phyloP scores from a whole-genome alignment of 345 rosid genomes.

The Salix arbutifolia region DNA sequence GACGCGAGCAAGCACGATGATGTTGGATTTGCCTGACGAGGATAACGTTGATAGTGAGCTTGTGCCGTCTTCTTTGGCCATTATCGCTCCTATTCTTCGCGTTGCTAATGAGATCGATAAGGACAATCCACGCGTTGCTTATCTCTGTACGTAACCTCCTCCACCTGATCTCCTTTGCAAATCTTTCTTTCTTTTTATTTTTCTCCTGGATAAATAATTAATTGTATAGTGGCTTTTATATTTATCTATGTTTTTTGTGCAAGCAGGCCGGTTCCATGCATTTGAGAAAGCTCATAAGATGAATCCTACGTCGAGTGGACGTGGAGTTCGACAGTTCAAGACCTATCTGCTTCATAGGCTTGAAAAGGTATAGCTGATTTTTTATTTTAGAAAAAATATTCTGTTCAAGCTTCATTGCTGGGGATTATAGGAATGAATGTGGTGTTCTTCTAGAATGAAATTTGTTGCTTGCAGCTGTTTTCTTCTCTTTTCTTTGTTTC shows the following conservation, averaged over 20 bases:
- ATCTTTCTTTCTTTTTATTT: background rate
- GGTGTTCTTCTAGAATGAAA: background rate
- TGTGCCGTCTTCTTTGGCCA: slow-evolving; percentile 77
- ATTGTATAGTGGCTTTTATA: background rate
- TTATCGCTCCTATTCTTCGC: slow-evolving; percentile 71
- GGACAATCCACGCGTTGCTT: slow-evolving; percentile 75
- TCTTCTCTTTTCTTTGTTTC: background rate
- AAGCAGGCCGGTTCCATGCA: slow-evolving; percentile 86
- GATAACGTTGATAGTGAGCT: slow-evolving; percentile 77
- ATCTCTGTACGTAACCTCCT: slow-evolving; percentile 58
- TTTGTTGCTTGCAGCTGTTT: background rate
- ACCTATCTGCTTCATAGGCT: slow-evolving; percentile 75
- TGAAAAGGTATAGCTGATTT: slow-evolving; percentile 53
- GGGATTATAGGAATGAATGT: background rate
- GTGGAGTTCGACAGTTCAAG: slow-evolving; percentile 93
- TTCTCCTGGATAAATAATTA: background rate
- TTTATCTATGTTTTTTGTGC: background rate
- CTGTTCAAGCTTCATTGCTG: background rate
- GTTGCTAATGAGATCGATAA: slow-evolving; percentile 80
- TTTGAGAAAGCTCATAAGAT: slow-evolving; percentile 77
- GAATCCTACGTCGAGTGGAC: slow-evolving; percentile 65
- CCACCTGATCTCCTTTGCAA: background rate
- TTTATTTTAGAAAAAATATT: background rate
- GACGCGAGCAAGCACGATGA: slow-evolving; percentile 46
- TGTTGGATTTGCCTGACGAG: slow-evolving; percentile 45